These are phyloP conservation scores for Hydnum rufescens DNA, from an alignment of 768 basidiomycete species.

Conservation along the genomic window DNA sequence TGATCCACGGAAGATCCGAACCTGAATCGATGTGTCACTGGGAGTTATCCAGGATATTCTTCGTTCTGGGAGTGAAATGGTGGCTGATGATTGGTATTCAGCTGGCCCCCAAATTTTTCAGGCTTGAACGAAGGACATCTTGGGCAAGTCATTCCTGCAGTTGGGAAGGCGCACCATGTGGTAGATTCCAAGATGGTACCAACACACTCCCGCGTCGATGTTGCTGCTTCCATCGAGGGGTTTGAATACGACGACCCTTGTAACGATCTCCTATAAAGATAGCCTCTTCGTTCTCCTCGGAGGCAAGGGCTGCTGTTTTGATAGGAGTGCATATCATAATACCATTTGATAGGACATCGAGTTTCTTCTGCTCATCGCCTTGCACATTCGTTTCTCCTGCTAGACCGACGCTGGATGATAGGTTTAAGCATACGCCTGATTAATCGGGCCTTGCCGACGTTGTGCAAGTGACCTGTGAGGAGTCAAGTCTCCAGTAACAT, in stretches of 20 bases:
- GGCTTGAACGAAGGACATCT: not conserved
- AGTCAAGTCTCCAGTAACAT: constrained; percentile 92
- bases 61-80: constrained; percentile 89
- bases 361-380: constrained; percentile 98
- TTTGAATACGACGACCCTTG: constrained; percentile 91
- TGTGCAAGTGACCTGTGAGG: constrained; percentile 89
- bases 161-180: constrained; percentile 39
- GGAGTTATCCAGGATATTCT: constrained; percentile 80
- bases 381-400: constrained; percentile 94
- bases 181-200: constrained; percentile 79
- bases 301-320: constrained; percentile 89
- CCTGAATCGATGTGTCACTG: constrained; percentile 20
- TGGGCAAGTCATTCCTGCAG: not conserved
- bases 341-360: constrained; percentile 93
- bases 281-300: constrained; percentile 85
- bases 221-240: constrained; percentile 91
- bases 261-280: constrained; percentile 68
- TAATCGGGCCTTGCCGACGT: constrained; percentile 87
- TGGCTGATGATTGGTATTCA: constrained; percentile 39
- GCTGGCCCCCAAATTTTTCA: not conserved
- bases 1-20: constrained; percentile 96
- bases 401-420: constrained; percentile 55
- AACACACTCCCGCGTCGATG: constrained; percentile 96
- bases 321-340: constrained; percentile 99
- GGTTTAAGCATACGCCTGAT: constrained; percentile 54